Evolutionary conservation across 768 basidiomycete species (phyloP), one percentile per base, ranked within the genome.

Genomic region (Boletales sp.): DNA sequence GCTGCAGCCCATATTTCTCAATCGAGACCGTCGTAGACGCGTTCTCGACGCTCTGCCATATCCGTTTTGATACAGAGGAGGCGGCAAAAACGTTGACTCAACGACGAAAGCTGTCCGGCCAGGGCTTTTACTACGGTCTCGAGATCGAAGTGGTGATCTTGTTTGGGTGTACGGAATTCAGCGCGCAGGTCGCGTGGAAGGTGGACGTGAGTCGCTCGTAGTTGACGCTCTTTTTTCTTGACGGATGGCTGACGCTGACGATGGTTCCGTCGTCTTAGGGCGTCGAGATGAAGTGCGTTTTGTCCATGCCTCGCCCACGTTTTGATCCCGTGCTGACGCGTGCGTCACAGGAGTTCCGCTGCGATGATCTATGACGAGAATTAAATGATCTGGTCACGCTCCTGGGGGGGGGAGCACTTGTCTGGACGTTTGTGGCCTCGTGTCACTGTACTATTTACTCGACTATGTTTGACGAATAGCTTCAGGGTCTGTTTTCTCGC

Each of bases 81-180:
- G 55, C 25, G 17, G 44, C 49, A 2, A 44, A 45, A 15, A 21
- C 49, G 1, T 30, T 57, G 30, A 21, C 18, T 5, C 50, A 48
- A 0, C 34, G 5, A 33, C 46, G 12, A 9, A 60, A 41, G 17
- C 0, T 36, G 12, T 37, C 15, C 0, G 51, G 44, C 8, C 28
- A 28, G 2, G 57, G 57, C 2, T 10, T 30, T n/a, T 61, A 48
- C 44, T 59, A 53, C 33, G 0, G 5, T 1, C 32, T 59, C 7
- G 4, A 2, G 8, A 1, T 57, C 18, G 50, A 46, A 8, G 55
- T 59, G 34, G 50, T 59, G 15, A 42, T 57, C 17, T 46, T 46
- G 14, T 59, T 61, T 8, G 58, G 58, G 39, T 19, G 25, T 21
- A 57, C 58, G 1, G 58, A 60, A 85, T 49, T 36, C 33, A 48